Conservation (phyloP, 352 stramenopile genomes). For the Blastocystis sp. region DNA sequence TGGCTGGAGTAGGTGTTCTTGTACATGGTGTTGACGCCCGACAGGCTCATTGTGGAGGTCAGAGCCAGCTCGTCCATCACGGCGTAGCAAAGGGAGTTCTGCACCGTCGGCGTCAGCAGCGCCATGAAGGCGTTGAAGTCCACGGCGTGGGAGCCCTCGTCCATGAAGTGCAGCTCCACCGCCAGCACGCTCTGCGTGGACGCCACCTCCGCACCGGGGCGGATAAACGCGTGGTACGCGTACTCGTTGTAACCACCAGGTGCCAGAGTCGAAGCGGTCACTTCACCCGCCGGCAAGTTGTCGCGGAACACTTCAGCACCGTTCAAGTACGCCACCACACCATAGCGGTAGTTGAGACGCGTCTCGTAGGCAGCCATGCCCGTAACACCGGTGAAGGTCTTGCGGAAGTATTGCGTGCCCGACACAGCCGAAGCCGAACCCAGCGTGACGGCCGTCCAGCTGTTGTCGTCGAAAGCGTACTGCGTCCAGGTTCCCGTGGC, state of each 20-base stretch:
- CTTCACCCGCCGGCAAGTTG: conserved; percentile 14
- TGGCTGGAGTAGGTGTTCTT: background rate
- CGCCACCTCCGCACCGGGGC: conserved; percentile 9
- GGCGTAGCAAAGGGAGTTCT: background rate
- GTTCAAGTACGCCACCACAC: conserved; percentile 52
- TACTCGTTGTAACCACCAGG: background rate
- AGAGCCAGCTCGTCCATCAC: background rate
- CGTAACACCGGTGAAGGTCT: background rate
- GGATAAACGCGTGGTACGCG: background rate
- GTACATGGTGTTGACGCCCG: background rate
- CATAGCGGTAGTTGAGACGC: conserved; percentile 25
- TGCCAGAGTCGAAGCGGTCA: background rate
- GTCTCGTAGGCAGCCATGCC: conserved; percentile 20
- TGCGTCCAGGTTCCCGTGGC: background rate
- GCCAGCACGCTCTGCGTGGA: background rate
- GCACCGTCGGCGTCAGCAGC: background rate
- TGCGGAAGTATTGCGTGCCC: conserved; percentile 40
- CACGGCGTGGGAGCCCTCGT: background rate
- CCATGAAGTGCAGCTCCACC: conserved; percentile 13
- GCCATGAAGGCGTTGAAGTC: conserved; percentile 44
- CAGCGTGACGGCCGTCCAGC: background rate
- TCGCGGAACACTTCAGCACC: conserved; percentile 50
- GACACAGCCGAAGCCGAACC: background rate
- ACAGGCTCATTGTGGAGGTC: background rate
- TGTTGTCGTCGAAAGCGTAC: conserved; percentile 16